These are phyloP conservation scores for Blastocystis sp. DNA, from an alignment of 352 stramenopile species.

Conservation along the genomic window DNA sequence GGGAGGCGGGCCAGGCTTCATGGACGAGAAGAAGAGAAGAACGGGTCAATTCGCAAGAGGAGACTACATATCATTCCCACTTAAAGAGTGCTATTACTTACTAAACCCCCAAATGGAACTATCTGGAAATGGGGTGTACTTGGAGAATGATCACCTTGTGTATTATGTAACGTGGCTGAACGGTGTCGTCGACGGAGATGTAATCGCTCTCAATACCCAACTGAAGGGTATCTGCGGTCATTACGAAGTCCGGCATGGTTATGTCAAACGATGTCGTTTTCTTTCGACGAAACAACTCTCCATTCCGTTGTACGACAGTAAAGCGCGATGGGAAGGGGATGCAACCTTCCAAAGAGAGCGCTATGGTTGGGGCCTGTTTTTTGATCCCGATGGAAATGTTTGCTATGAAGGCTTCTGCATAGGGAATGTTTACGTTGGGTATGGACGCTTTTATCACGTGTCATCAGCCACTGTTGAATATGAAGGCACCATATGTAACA, in stretches of 20 bases:
- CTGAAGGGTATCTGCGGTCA: not conserved
- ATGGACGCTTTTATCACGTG: not conserved
- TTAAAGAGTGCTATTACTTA: not conserved
- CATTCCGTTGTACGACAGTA: not conserved
- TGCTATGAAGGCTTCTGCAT: conserved; percentile 22
- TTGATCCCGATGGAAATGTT: not conserved
- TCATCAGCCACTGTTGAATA: not conserved
- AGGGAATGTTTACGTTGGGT: not conserved
- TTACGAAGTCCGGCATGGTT: not conserved
- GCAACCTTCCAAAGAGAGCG: too few relatives aligned
- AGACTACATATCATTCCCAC: not conserved
- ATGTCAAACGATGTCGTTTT: not conserved
- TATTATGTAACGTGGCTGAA: not conserved
- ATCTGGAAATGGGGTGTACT: not conserved
- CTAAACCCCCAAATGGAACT: not conserved
- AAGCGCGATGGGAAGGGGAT: not conserved
- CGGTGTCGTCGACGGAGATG: not conserved
- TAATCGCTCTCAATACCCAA: not conserved
- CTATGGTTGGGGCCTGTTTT: conserved; percentile 49
- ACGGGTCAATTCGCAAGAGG: not conserved
- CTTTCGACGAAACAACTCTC: not conserved
- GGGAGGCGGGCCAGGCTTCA: not conserved
- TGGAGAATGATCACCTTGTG: not conserved
- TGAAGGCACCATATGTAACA: not conserved
- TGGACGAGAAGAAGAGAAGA: not conserved